A percentile compares a stretch with the other conserved stretches of the same genome.
Evolutionary conservation across 164 flowering plant genomes (phyloP).

Genomic region (Chimonanthus salicifolius): DNA sequence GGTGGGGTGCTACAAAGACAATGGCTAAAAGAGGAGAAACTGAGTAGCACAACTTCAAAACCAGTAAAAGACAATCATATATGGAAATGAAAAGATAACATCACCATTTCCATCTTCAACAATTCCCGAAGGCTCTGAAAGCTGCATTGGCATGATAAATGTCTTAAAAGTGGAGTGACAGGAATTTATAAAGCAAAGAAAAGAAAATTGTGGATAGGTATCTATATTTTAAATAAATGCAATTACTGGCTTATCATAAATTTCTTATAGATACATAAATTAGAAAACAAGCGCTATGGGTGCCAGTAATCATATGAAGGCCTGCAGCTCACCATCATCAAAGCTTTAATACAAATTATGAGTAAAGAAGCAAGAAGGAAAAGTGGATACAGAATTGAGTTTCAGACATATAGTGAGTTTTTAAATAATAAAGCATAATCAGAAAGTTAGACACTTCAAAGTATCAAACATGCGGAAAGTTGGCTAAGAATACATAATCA

Average conservation of each 20-base stretch:
- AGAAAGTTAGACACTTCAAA: no score
- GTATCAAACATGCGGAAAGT: no score
- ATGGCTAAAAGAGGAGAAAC: not conserved
- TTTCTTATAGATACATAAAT: not conserved
- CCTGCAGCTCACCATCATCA: not conserved
- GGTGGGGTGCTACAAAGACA: no score
- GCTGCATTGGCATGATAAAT: conserved; percentile 43
- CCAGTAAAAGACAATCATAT: not conserved
- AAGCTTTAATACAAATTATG: no score
- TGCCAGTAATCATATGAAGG: not conserved
- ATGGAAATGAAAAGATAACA: not conserved
- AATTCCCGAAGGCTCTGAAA: conserved; percentile 88
- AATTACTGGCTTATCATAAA: not conserved
- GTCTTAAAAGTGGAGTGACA: not conserved
- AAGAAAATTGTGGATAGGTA: no score
- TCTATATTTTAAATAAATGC: not conserved
- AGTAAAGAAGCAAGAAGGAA: no score
- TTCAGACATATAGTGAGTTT: no score
- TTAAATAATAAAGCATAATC: no score
- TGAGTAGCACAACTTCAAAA: not conserved
- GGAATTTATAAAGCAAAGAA: not conserved
- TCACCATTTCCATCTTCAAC: conserved; percentile 67
- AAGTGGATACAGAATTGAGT: no score
- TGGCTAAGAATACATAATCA: no score
- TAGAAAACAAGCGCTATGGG: not conserved